Evolutionary conservation across 2,329 filamentous ascomycete genomes (phyloP), one percentile per base, ranked within the genome.

Genomic region (Helotiales sp.): DNA sequence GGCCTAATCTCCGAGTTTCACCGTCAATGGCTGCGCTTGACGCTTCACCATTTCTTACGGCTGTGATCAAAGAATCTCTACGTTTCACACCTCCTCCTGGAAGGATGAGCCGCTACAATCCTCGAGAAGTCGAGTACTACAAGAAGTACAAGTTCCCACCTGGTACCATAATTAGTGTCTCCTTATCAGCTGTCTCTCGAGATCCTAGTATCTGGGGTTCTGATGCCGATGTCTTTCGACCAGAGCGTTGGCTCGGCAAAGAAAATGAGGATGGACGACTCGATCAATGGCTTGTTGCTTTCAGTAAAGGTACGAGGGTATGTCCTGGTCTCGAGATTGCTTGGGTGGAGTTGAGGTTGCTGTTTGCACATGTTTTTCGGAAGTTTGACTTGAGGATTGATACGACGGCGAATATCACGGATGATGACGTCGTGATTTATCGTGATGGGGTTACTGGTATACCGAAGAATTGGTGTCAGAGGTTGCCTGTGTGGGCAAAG

Each of bases 341-440:
- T 31, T 49, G 27, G 47, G 30, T 49, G 13, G 47, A 49, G 30
- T n/a, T 49, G 47, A 33, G 47, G 30, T 34, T 49, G n/a, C 33
- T 49, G 30, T 31, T 49, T n/a, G 47, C 47, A 2, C 47, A 49
- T 22, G 12, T 49, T 12, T 49, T 49, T 49, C 47, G 47, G 13
- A 31, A 49, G 27, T 49, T 49, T 49, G 47, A 49, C 6, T n/a
- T 49, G 47, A 49, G 47, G 7, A 49, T 49, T n/a, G 47, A 49
- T 49, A 10, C 7, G n/a, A 22, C 5, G 27, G 27, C 47, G 13
- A 17, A 22, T 17, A 17, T 49, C 15, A 33, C 25, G 47, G 47
- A 49, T 33, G 47, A 49, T 33, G 47, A 49, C 15, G 33, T 49
- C 7, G 31, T 49, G 47, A 49, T 29, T 5, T 49, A 49, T 49